Conservation (phyloP, 2,329 filamentous ascomycete species). For the Dothideomycetes sp. region DNA sequence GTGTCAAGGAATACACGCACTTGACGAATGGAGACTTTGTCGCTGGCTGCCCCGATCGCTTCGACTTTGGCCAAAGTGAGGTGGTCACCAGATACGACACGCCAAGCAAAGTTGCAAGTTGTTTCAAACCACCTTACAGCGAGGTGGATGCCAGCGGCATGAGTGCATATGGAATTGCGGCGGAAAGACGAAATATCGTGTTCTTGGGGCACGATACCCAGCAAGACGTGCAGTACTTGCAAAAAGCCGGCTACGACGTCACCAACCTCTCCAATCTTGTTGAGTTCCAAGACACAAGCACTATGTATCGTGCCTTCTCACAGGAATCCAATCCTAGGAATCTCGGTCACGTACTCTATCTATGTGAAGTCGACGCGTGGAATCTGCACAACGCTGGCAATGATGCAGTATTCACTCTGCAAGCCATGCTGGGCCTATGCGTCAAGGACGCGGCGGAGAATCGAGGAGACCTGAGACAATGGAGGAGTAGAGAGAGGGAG, state of each 20-base stretch:
- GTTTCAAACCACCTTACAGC: slow-evolving; percentile 48
- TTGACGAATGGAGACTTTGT: slow-evolving; percentile 60
- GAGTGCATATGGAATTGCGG: background rate
- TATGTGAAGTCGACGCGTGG: slow-evolving; percentile 51
- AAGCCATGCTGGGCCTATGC: slow-evolving; percentile 57
- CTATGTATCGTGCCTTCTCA: slow-evolving; percentile 55
- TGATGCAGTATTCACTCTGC: slow-evolving; percentile 46
- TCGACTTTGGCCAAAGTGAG: slow-evolving; percentile 60
- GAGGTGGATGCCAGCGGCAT: slow-evolving; percentile 8
- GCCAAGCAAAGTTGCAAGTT: slow-evolving; percentile 36
- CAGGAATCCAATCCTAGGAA: slow-evolving; percentile 41
- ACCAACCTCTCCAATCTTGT: slow-evolving; percentile 42
- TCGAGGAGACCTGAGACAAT: slow-evolving; percentile 16
- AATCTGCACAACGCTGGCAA: slow-evolving; percentile 27
- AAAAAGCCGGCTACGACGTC: slow-evolving; percentile 52
- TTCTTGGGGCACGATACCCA: slow-evolving; percentile 68
- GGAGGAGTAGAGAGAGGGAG: slow-evolving; percentile 7
- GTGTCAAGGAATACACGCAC: slow-evolving; percentile 57
- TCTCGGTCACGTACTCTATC: slow-evolving; percentile 50
- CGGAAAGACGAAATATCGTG: slow-evolving; percentile 48
- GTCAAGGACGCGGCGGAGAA: slow-evolving; percentile 28
- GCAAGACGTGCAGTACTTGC: slow-evolving; percentile 59
- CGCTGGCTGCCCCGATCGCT: slow-evolving; percentile 59
- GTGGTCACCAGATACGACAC: slow-evolving; percentile 38
- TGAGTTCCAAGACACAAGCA: slow-evolving; percentile 62